Conservation (phyloP, 768 basidiomycete genomes). For the Candolleomyces eurysporus region DNA sequence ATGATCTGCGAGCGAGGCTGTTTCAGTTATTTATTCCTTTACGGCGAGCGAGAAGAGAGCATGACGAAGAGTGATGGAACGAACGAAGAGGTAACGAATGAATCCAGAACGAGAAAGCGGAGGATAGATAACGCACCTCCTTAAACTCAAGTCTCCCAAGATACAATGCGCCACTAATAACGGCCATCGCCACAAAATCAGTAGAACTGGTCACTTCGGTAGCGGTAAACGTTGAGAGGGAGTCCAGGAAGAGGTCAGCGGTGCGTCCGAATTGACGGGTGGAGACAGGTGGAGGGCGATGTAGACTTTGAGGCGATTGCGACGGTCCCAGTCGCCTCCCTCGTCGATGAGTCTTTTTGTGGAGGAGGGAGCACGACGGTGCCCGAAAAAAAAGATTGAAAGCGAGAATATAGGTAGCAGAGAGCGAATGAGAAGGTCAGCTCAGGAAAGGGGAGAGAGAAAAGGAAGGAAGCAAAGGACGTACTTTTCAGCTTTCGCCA, state of each 20-base stretch:
- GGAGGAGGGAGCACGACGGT: too few relatives aligned
- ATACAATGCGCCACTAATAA: constrained; percentile 72
- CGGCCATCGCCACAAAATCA: constrained; percentile 84
- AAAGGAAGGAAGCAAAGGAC: neutral
- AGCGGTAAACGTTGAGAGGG: constrained; percentile 86
- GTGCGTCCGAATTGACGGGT: constrained; percentile 86
- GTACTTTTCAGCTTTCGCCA: neutral
- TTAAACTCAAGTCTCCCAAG: constrained; percentile 84
- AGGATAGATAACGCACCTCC: constrained; percentile 50
- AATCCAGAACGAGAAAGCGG: too few relatives aligned
- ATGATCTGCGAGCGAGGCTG: constrained; percentile 63
- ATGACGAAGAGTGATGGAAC: neutral
- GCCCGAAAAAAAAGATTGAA: too few relatives aligned
- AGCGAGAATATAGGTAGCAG: too few relatives aligned
- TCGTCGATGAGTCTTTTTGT: constrained; percentile 76
- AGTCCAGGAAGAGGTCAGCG: constrained; percentile 84
- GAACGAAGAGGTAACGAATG: neutral
- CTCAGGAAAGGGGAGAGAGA: neutral
- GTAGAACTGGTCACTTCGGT: constrained; percentile 86
- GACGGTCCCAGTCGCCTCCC: constrained; percentile 97
- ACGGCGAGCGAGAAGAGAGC: too few relatives aligned
- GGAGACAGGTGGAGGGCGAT: constrained; percentile 80
- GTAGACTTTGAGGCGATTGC: constrained; percentile 96
- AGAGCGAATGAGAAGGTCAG: neutral
- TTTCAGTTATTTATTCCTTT: too few relatives aligned